phyloP scores from a whole-genome alignment of 306 rosid genomes.

The Pachyrhizus erosus region DNA sequence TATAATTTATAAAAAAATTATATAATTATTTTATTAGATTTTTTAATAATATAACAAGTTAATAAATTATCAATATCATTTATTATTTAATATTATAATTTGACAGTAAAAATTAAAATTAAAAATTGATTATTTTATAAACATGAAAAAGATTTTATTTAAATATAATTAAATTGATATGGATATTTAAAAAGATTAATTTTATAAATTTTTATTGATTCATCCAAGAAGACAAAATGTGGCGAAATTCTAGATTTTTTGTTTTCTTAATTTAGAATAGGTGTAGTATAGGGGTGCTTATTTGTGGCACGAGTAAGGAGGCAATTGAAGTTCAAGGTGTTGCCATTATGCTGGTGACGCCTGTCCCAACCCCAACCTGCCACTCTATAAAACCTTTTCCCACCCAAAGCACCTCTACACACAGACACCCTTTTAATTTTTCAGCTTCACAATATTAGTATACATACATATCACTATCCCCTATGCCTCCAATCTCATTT shows the following conservation, averaged over 20 bases:
- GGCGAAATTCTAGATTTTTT: not conserved
- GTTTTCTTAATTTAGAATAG: not conserved
- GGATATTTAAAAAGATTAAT: no score
- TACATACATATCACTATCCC: slow-evolving; percentile 16
- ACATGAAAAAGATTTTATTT: no score
- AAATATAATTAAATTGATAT: no score
- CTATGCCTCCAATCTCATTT: slow-evolving; percentile 6
- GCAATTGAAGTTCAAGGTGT: slow-evolving; percentile 43
- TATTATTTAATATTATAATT: no score
- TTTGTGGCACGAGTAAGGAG: slow-evolving; percentile 4
- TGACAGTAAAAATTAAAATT: no score
- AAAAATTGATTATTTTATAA: no score
- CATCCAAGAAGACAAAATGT: not conserved
- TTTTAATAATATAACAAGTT: no score
- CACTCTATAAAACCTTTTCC: slow-evolving; percentile 48
- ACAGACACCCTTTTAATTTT: slow-evolving; percentile 7
- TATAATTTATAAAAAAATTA: no score
- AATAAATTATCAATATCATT: no score
- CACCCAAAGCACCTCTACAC: slow-evolving; percentile 11
- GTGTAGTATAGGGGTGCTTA: not conserved
- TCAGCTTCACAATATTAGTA: not conserved
- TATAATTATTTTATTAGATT: no score
- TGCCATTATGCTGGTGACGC: slow-evolving; percentile 44
- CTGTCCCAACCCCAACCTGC: slow-evolving; percentile 53
- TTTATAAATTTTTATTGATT: not conserved